phyloP scores from a whole-genome alignment of 2,329 filamentous ascomycete genomes.

The Claviceps quebecensis region DNA sequence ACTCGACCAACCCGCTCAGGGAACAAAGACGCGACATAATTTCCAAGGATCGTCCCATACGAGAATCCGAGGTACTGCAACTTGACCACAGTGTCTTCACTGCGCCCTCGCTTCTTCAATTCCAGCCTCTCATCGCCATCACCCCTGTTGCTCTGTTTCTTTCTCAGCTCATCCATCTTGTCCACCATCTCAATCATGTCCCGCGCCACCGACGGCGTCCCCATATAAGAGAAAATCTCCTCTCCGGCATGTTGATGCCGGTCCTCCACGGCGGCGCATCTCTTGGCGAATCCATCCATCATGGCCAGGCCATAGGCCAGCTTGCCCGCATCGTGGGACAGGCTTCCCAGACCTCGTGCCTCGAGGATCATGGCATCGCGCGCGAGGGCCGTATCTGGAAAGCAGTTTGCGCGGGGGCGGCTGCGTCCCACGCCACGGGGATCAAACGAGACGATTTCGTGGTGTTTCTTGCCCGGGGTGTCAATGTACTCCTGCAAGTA shows the following conservation, averaged over 20 bases:
- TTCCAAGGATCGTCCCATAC: constrained; percentile 26
- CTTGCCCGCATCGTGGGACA: constrained; percentile 8
- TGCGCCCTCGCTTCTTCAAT: constrained; percentile 6
- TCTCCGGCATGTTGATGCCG: constrained; percentile 4
- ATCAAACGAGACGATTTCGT: constrained; percentile 30
- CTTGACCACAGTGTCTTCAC: constrained; percentile 5
- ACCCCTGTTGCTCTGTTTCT: constrained; percentile 2
- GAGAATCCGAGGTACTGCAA: constrained; percentile 37
- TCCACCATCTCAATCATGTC: constrained; percentile 33
- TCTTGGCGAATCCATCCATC: constrained; percentile 12
- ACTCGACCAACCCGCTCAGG: constrained; percentile 25
- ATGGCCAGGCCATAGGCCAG: constrained; percentile 16
- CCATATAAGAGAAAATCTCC: constrained; percentile 19
- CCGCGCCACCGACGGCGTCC: constrained; percentile 24
- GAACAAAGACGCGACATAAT: constrained; percentile 23
- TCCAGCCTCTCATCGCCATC: constrained; percentile 1
- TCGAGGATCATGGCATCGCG: constrained; percentile 18
- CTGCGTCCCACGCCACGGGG: constrained; percentile 27
- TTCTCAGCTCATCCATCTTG: constrained; percentile 21
- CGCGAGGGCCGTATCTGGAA: constrained; percentile 15
- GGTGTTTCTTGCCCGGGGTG: constrained; percentile 18
- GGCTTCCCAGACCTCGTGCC: constrained; percentile 16
- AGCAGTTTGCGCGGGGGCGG: constrained; percentile 26
- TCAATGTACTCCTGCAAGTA: constrained; percentile 17
- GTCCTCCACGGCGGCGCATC: constrained; percentile 14